These are phyloP conservation scores for Naegleria fowleri DNA, from an alignment of 208 protist genomes.

Conservation along the genomic window DNA sequence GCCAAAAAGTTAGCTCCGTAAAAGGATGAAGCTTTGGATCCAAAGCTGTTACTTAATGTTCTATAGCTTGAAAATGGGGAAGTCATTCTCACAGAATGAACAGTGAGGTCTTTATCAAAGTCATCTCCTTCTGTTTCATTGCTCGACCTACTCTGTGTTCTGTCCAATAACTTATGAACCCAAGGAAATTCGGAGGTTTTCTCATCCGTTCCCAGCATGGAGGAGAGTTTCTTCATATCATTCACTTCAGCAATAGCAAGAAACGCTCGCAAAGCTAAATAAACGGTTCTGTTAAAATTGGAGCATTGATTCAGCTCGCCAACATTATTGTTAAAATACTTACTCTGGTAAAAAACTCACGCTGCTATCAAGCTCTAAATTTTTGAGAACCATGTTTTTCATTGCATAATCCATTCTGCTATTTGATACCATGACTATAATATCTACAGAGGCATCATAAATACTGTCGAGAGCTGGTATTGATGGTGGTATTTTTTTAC, in stretches of 20 bases:
- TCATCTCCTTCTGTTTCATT: not conserved
- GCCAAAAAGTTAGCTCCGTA: not conserved
- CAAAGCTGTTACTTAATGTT: not conserved
- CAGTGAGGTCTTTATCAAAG: not conserved
- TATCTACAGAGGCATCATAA: constrained; percentile 18
- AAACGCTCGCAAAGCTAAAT: not conserved
- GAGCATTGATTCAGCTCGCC: too few relatives aligned
- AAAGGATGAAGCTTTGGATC: not conserved
- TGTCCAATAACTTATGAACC: not conserved
- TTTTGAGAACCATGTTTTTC: not conserved
- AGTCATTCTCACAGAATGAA: not conserved
- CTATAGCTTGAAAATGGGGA: constrained; percentile 12
- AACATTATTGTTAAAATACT: too few relatives aligned
- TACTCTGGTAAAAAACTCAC: not conserved
- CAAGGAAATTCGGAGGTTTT: not conserved
- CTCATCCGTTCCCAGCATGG: not conserved
- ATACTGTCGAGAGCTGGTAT: not conserved
- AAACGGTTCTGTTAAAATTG: not conserved
- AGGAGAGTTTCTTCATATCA: constrained; percentile 3
- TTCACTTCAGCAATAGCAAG: not conserved
- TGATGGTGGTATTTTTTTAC: not conserved
- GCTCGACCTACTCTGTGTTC: not conserved
- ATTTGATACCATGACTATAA: not conserved
- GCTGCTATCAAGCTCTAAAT: not conserved
- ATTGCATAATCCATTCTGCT: not conserved